These are phyloP conservation scores for Diatrype stigma DNA, from an alignment of 2,329 filamentous ascomycete species.

Conservation along the genomic window DNA sequence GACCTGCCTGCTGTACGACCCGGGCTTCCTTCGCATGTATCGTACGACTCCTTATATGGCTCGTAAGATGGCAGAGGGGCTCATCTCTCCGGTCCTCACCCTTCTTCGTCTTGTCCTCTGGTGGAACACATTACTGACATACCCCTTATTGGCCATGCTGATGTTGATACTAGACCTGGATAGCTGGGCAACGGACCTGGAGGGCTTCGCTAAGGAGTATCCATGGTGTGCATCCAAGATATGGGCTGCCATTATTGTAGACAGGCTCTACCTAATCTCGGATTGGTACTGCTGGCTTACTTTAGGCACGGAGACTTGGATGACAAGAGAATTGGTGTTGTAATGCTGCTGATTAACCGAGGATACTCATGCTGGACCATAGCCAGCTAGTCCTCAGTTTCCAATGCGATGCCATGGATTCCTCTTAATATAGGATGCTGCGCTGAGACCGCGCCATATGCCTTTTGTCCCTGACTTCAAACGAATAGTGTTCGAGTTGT, in stretches of 20 bases:
- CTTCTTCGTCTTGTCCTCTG: constrained; percentile 11
- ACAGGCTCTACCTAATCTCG: constrained; percentile 14
- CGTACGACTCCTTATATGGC: constrained; percentile 12
- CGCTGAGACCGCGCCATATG: no score
- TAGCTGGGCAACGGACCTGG: constrained; percentile 4
- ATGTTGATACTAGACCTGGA: constrained; percentile 11
- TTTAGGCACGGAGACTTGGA: constrained; percentile 11
- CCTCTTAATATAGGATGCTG: no score
- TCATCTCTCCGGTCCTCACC: constrained; percentile 12
- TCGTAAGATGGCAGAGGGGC: constrained; percentile 16
- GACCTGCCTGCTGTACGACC: constrained; percentile 13
- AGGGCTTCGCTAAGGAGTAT: constrained; percentile 7
- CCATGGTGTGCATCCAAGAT: constrained; percentile 14
- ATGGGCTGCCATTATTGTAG: constrained; percentile 15
- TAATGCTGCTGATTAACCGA: no score
- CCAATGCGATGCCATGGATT: no score
- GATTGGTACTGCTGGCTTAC: constrained; percentile 18
- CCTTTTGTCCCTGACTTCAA: no score
- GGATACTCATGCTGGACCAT: no score
- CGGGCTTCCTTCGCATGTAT: constrained; percentile 7
- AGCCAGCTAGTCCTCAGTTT: no score
- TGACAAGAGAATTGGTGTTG: neutral
- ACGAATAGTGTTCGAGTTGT: no score
- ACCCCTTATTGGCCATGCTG: constrained; percentile 6
- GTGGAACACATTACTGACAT: constrained; percentile 2